phyloP scores from a whole-genome alignment of 2,329 filamentous ascomycete species.

The Paecilomyces fulvus region DNA sequence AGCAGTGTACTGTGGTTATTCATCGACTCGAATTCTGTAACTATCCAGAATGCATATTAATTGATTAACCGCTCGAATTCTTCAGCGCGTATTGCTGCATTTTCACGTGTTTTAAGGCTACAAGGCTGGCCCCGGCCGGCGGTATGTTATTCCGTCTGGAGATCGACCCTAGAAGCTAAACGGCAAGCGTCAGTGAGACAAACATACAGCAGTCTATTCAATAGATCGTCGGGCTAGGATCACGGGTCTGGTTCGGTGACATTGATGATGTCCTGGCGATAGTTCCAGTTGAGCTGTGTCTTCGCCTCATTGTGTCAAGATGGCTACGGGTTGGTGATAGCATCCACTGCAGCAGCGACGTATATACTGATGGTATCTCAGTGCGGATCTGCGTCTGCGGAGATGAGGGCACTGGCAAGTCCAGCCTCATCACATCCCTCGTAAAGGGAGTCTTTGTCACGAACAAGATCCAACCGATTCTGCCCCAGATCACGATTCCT shows the following conservation, averaged over 20 bases:
- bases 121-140: not conserved
- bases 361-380: conserved; percentile 16
- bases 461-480: conserved; percentile 87
- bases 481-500: conserved; percentile 91
- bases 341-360: not conserved
- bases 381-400: conserved; percentile 95
- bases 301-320: not conserved
- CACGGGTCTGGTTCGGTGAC: not conserved
- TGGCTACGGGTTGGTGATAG: conserved; percentile 7
- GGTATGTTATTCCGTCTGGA: not conserved
- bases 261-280: not conserved
- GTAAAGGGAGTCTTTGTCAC: conserved; percentile 97
- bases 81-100: not conserved
- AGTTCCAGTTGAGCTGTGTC: not conserved
- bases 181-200: not conserved
- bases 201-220: not conserved
- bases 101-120: not conserved
- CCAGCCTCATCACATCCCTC: conserved; percentile 84
- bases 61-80: too few species aligned
- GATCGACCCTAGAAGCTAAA: not conserved
- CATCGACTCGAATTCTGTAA: too few species aligned
- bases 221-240: not conserved
- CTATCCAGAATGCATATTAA: too few species aligned
- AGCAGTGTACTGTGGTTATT: not conserved
- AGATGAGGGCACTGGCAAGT: conserved; percentile 92